phyloP scores from a whole-genome alignment of 148 eudicot species.

The Chenopodium quinoa region DNA sequence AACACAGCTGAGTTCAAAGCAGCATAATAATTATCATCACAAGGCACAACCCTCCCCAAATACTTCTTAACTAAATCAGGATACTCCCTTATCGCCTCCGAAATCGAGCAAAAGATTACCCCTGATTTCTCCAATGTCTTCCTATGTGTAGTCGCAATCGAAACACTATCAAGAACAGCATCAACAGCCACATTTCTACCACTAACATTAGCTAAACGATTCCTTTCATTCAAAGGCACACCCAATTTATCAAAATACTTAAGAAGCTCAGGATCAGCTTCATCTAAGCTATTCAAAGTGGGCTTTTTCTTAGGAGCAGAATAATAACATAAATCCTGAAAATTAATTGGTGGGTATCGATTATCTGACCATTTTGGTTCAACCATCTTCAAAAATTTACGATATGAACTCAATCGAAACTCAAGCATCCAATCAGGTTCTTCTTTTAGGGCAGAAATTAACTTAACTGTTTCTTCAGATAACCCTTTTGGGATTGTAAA shows the following conservation, averaged over 20 bases:
- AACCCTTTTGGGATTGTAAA: constrained; percentile 77
- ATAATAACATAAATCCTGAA: constrained; percentile 68
- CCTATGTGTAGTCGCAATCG: constrained; percentile 85
- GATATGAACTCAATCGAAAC: constrained; percentile 65
- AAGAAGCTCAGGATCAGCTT: constrained; percentile 88
- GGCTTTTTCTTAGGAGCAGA: constrained; percentile 90
- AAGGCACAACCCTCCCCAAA: constrained; percentile 73
- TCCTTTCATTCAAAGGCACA: constrained; percentile 64
- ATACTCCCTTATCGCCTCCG: constrained; percentile 80
- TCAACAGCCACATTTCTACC: constrained; percentile 68
- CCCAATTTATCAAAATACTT: constrained; percentile 79
- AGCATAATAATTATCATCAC: constrained; percentile 84
- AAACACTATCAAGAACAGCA: constrained; percentile 93
- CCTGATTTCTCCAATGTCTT: constrained; percentile 69
- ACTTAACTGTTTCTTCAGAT: constrained; percentile 61
- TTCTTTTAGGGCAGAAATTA: constrained; percentile 62
- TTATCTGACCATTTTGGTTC: constrained; percentile 97
- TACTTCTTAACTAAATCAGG: constrained; percentile 78
- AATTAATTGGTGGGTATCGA: constrained; percentile 62
- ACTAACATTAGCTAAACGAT: constrained; percentile 59
- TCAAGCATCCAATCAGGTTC: constrained; percentile 97
- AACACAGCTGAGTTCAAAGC: constrained; percentile 91
- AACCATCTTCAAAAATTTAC: constrained; percentile 60
- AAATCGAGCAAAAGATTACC: constrained; percentile 90
- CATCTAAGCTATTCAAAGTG: constrained; percentile 74